phyloP scores from a whole-genome alignment of 2,329 filamentous ascomycete species.

The Hypoxylon rubiginosum region DNA sequence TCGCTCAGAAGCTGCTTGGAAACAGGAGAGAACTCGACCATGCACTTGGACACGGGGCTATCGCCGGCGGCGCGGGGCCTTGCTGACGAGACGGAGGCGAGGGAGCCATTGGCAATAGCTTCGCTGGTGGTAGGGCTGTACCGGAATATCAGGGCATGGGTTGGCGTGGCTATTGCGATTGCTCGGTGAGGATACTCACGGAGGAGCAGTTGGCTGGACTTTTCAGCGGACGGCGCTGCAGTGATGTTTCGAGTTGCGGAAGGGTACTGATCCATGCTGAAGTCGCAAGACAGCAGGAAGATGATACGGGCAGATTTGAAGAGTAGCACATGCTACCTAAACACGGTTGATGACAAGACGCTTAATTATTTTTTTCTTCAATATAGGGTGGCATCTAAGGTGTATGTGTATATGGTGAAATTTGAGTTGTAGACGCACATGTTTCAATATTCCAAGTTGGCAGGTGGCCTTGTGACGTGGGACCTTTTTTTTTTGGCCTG shows the following conservation, averaged over 20 bases:
- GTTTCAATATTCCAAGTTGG: conserved; percentile 14
- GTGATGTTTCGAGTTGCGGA: conserved; percentile 60
- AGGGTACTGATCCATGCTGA: conserved; percentile 63
- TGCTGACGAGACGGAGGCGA: conserved; percentile 64
- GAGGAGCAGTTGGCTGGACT: conserved; percentile 83
- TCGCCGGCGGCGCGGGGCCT: conserved; percentile 60
- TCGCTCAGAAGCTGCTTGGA: conserved; percentile 77
- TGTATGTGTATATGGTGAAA: not conserved
- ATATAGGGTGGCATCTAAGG: not conserved
- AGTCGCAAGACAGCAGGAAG: conserved; percentile 46
- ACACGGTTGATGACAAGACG: not conserved
- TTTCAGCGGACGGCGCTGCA: conserved; percentile 64
- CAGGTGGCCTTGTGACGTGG: conserved; percentile 37
- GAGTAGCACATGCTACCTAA: conserved; percentile 48
- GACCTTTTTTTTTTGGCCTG: conserved; percentile 14
- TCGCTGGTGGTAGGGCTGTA: conserved; percentile 78
- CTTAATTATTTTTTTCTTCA: conserved; percentile 1
- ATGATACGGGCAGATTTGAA: conserved; percentile 32
- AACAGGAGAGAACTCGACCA: conserved; percentile 85
- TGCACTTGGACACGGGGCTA: conserved; percentile 73
- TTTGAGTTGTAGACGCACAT: conserved; percentile 24
- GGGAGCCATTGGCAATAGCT: conserved; percentile 69
- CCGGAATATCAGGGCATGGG: conserved; percentile 86
- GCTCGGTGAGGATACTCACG: conserved; percentile 89
- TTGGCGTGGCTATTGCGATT: conserved; percentile 84